Evolutionary conservation across 495 filamentous ascomycete species (phyloP).

Genomic region (Chaetomium cochliodes): DNA sequence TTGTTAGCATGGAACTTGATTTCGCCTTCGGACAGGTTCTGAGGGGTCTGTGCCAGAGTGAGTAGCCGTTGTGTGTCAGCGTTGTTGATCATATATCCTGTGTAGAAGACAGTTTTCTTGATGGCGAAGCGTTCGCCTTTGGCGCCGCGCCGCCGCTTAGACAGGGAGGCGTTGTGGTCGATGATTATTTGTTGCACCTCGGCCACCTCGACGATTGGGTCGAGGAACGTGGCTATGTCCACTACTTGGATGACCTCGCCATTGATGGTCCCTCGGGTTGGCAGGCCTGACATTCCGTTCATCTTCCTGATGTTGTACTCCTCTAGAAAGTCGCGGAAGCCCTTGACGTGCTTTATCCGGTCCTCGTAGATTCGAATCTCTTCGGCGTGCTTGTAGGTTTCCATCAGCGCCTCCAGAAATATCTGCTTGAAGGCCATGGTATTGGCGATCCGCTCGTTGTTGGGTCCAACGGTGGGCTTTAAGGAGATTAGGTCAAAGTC

Average conservation of each 20-base stretch:
- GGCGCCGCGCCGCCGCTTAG: constrained; percentile 29
- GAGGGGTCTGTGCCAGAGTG: constrained; percentile 61
- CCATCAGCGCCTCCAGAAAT: constrained; percentile 73
- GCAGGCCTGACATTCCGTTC: constrained; percentile 33
- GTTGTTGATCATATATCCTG: constrained; percentile 81
- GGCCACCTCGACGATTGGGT: constrained; percentile 77
- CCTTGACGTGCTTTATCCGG: constrained; percentile 61
- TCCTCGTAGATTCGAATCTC: constrained; percentile 74
- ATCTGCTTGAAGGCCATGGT: constrained; percentile 88
- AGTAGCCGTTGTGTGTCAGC: constrained; percentile 68
- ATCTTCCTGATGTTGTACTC: constrained; percentile 61
- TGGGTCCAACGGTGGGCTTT: constrained; percentile 80
- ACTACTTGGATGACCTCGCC: constrained; percentile 86
- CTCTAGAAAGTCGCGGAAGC: constrained; percentile 78
- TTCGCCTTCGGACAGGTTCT: constrained; percentile 57
- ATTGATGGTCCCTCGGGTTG: constrained; percentile 58
- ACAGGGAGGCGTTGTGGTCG: constrained; percentile 65
- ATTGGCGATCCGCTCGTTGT: constrained; percentile 66
- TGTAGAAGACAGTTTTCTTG: constrained; percentile 86
- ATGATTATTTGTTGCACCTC: constrained; percentile 90
- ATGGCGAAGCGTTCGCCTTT: constrained; percentile 58
- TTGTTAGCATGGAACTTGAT: constrained; percentile 84
- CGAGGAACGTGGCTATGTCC: constrained; percentile 71
- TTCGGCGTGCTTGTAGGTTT: constrained; percentile 77
- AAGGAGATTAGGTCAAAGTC: constrained; percentile 87